Evolutionary conservation across 176 grass and related monocot species (phyloP).

Genomic region (Aegilops tauschii): DNA sequence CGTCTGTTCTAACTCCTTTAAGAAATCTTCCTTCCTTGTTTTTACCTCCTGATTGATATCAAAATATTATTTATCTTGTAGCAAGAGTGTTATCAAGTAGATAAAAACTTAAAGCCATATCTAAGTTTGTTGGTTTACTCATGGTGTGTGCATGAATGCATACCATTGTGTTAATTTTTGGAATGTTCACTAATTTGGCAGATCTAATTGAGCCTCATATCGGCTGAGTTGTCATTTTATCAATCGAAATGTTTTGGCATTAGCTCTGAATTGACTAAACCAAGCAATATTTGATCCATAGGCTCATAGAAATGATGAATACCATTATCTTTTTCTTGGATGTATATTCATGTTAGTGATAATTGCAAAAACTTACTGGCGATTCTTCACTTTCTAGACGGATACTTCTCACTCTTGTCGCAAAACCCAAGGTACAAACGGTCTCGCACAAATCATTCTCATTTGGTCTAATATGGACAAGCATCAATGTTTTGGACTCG

Average conservation of each 20-base stretch:
- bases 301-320: constrained; percentile 6
- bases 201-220: background rate
- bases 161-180: constrained; percentile 5
- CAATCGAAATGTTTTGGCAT: background rate
- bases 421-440: constrained; percentile 91
- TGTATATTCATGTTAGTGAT: constrained; percentile 21
- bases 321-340: background rate
- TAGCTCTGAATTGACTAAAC: constrained; percentile 20
- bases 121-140: background rate
- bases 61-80: constrained; percentile 18
- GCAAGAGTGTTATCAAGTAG: background rate
- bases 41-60: constrained; percentile 60
- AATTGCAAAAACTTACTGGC: constrained; percentile 52
- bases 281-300: constrained; percentile 6
- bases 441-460: constrained; percentile 92
- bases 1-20: constrained; percentile 47
- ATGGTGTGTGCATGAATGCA: constrained; percentile 1
- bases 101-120: background rate
- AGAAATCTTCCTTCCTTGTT: constrained; percentile 56
- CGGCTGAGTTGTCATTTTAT: background rate
- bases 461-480: constrained; percentile 87
- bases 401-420: constrained; percentile 83
- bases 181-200: background rate
- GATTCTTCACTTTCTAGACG: constrained; percentile 68
- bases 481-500: constrained; percentile 96